Base-by-base conservation (phyloP, 331 rosid genomes). In the Acacia pycnantha region DNA sequence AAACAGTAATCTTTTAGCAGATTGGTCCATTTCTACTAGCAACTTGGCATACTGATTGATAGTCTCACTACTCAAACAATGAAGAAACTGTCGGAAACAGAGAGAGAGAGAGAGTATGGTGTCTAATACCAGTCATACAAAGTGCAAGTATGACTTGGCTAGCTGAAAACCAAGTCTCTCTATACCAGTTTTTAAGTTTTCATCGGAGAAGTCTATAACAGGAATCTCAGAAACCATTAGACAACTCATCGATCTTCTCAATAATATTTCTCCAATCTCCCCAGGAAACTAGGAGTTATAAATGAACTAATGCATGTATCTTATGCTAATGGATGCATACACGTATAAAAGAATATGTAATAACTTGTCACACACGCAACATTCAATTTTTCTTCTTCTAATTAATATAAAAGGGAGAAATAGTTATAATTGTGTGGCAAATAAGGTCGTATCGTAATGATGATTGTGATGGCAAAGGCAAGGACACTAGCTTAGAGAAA, bases 1-100 rank as follows among this genome's bases (percentile, higher is more conserved):
- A 82, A 84, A 88, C 64, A 83, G 84, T 88, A 88, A 88, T 59
- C 77, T 77, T 47, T 81, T 84, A 31, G 80, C 78, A 16, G 69
- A 33, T 13, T 76, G 82, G 18, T 87, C 90, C 85, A 91, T 73
- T 33, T 83, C 85, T 21, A 76, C 77, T 46, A 89, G 14, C 62
- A 78, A 19, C 81, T 77, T 84, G 51, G 91, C 83, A 85, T 85
- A 87, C 2, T 68, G 19, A 70, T 61, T 3, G 3, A 85, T 16
- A 2, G 47, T 85, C 67, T 85, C 88, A 78, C 92, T 90, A 18
- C 47, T 29, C 26, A 40, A 48, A 59, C 33, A 47, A 50, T 22
- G 13, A 51, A 53, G 40, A 5, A 35, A 35, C 40, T 5, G 40
- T 35, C 1, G 6, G 40, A 35, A 5, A 35, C 1, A 35, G 37